Percentiles rank a stretch among this genome's conserved stretches.
Conservation (phyloP, 2,329 filamentous ascomycete species). For the Epichloe coenophiala region DNA sequence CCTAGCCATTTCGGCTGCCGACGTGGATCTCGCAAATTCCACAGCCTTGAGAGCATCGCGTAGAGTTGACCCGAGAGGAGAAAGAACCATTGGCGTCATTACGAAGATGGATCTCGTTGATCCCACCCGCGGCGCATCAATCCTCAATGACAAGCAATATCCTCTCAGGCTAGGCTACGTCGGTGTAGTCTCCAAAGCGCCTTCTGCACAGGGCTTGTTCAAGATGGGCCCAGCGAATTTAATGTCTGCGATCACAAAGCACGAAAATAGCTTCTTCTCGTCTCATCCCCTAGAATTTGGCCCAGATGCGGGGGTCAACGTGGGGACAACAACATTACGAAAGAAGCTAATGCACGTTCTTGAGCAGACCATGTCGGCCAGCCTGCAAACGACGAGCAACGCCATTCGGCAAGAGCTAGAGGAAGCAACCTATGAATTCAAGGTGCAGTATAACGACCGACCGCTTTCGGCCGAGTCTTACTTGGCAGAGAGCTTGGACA, state of each 20-base stretch:
- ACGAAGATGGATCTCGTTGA: constrained; percentile 99
- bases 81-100: constrained; percentile 95
- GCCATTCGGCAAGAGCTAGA: constrained; percentile 91
- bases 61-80: constrained; percentile 83
- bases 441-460: constrained; percentile 97
- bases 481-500: constrained; percentile 84
- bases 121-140: constrained; percentile 58
- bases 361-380: constrained; percentile 93
- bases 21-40: constrained; percentile 94
- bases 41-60: constrained; percentile 81
- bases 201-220: constrained; percentile 59
- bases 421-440: constrained; percentile 96
- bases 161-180: constrained; percentile 92
- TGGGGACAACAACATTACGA: constrained; percentile 75
- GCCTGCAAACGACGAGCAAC: constrained; percentile 76
- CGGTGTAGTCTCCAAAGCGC: constrained; percentile 79
- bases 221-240: constrained; percentile 72
- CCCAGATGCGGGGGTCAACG: constrained; percentile 53
- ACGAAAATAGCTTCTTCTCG: constrained; percentile 79
- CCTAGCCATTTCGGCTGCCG: constrained; percentile 89
- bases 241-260: constrained; percentile 66
- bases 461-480: constrained; percentile 93
- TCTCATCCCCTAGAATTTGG: constrained; percentile 73
- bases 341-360: constrained; percentile 96
- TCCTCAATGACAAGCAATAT: constrained; percentile 83